Percentiles rank a stretch among this genome's conserved stretches.
Conservation (phyloP, 2,329 filamentous ascomycete species). For the Hymenoscyphus repandus region DNA sequence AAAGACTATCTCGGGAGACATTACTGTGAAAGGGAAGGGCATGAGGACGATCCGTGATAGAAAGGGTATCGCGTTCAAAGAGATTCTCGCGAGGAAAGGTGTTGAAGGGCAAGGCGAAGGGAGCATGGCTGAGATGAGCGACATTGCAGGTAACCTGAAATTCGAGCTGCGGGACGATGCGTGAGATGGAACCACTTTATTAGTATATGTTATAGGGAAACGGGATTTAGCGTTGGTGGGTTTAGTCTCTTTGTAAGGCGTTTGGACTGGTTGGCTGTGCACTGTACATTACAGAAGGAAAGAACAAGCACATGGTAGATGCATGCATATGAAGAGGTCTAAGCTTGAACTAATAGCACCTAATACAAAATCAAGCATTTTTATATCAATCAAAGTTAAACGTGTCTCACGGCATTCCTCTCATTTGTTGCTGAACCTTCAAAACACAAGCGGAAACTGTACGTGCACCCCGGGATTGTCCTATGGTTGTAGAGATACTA, state of each 20-base stretch:
- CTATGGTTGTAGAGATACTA: too few species aligned
- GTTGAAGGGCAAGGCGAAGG: slow-evolving; percentile 20
- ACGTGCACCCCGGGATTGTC: too few species aligned
- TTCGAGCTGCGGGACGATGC: slow-evolving; percentile 11
- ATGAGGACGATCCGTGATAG: slow-evolving; percentile 19
- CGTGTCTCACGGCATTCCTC: background rate
- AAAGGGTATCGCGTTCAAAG: slow-evolving; percentile 19
- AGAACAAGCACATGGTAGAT: too few species aligned
- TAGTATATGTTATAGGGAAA: too few species aligned
- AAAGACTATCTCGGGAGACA: slow-evolving; percentile 22
- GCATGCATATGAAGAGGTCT: background rate
- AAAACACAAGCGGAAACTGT: too few species aligned
- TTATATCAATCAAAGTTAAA: too few species aligned
- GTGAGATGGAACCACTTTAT: background rate
- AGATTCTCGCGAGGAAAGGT: slow-evolving; percentile 23
- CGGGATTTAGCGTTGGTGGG: too few species aligned
- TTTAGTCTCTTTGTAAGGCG: too few species aligned
- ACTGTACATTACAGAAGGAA: too few species aligned
- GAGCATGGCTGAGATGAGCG: slow-evolving; percentile 16
- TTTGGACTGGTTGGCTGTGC: too few species aligned
- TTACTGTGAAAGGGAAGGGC: slow-evolving; percentile 18
- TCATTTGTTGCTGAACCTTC: too few species aligned
- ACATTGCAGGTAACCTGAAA: slow-evolving; percentile 19
- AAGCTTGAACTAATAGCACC: background rate
- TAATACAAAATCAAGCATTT: background rate